Conservation (phyloP, 176 grass and related monocot genomes). For the Thalia dealbata region DNA sequence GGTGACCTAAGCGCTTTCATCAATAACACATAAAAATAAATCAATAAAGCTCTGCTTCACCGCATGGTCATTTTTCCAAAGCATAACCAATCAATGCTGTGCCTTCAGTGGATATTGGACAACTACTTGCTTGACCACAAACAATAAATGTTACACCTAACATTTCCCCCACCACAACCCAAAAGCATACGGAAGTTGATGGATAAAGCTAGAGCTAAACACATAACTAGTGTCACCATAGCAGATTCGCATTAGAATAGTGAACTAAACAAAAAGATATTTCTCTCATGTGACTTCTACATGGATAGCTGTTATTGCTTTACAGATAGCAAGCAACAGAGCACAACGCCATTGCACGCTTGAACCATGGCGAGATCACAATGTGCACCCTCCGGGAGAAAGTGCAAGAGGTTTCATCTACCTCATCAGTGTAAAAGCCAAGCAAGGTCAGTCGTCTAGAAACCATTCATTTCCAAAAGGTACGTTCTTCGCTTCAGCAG, state of each 20-base stretch:
- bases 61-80: not conserved
- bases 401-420: not conserved
- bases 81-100: not conserved
- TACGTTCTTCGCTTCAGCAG: conserved; percentile 76
- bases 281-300: conserved; percentile 4
- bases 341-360: not conserved
- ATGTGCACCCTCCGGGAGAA: not conserved
- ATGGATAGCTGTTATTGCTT: conserved; percentile 8
- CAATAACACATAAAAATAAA: not conserved
- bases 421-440: not conserved
- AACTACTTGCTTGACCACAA: not conserved
- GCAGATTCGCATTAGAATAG: not conserved
- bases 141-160: not conserved
- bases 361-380: not conserved
- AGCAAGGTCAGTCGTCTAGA: conserved; percentile 31
- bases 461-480: conserved; percentile 92
- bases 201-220: no score
- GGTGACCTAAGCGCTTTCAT: not conserved
- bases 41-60: not conserved
- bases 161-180: no score
- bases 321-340: conserved; percentile 5
- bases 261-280: not conserved
- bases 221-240: not conserved
- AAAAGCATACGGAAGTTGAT: no score
- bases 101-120: not conserved